A percentile compares a stretch with the other conserved stretches of the same genome.
Evolutionary conservation across 106 monocot genomes (phyloP).

Genomic region (Iris macrosiphon): DNA sequence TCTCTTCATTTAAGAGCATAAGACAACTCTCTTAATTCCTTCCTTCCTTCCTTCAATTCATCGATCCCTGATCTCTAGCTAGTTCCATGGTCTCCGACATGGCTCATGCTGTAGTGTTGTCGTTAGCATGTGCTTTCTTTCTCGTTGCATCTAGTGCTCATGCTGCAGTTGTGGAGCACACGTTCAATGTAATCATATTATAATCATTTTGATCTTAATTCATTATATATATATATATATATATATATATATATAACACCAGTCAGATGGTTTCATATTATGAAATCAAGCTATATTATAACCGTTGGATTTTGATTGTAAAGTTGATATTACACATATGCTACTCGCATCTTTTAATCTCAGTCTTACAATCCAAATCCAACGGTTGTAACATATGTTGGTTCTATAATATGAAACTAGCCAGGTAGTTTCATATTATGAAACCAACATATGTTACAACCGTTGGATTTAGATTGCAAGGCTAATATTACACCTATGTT

Average conservation of each 20-base stretch:
- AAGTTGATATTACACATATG: too few relatives aligned
- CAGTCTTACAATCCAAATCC: too few relatives aligned
- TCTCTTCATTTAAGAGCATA: too few relatives aligned
- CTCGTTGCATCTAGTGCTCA: conserved; percentile 4
- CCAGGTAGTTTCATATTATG: too few relatives aligned
- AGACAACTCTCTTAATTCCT: background rate
- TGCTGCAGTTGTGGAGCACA: conserved; percentile 35
- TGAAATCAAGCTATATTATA: too few relatives aligned
- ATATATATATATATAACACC: background rate
- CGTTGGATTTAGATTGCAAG: too few relatives aligned
- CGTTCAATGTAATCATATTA: conserved; percentile 30
- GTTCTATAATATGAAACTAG: too few relatives aligned
- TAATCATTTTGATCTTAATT: background rate
- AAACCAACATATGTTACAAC: too few relatives aligned
- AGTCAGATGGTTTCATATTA: background rate
- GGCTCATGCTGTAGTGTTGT: background rate
- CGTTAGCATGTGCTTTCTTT: conserved; percentile 1
- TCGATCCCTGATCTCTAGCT: background rate
- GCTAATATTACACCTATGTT: too few relatives aligned
- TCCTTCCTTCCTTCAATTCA: background rate
- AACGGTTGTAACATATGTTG: too few relatives aligned
- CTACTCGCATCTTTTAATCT: too few relatives aligned
- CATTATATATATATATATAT: background rate
- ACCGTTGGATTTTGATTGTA: too few relatives aligned
- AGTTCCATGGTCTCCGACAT: background rate